phyloP scores from a whole-genome alignment of 805 yeast genomes.

The Teunomyces gatunensis region DNA sequence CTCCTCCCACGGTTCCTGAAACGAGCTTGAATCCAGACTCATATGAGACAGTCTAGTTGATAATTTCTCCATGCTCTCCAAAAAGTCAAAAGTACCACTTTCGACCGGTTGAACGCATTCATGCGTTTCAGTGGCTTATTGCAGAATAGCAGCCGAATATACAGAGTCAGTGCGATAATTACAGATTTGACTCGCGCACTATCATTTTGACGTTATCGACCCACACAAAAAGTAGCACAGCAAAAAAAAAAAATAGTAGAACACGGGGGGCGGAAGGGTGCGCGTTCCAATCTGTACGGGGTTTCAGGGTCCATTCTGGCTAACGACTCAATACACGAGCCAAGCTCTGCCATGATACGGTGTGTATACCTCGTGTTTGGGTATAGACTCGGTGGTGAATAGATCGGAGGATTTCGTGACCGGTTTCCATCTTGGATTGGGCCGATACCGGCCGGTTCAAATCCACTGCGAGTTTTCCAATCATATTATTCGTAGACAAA shows the following conservation, averaged over 20 bases:
- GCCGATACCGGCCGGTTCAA: not conserved
- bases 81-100: not conserved
- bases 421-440: not conserved
- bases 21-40: not conserved
- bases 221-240: not conserved
- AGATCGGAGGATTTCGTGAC: not conserved
- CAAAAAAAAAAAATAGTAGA: not conserved
- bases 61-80: not conserved
- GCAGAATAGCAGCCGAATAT: not conserved
- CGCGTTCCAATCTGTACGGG: no score
- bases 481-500: not conserved
- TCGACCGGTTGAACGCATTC: not conserved
- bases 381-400: not conserved
- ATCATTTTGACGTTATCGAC: not conserved
- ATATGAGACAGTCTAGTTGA: not conserved
- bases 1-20: constrained; percentile 9
- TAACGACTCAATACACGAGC: not conserved
- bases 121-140: not conserved
- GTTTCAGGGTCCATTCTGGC: not conserved
- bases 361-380: not conserved
- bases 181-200: constrained; percentile 3
- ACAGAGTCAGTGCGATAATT: constrained; percentile 1
- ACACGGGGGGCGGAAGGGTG: no score
- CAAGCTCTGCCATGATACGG: no score
- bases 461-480: not conserved